Base-by-base conservation (phyloP, 177 flowering plant species). In the Tripterygium wilfordii region DNA sequence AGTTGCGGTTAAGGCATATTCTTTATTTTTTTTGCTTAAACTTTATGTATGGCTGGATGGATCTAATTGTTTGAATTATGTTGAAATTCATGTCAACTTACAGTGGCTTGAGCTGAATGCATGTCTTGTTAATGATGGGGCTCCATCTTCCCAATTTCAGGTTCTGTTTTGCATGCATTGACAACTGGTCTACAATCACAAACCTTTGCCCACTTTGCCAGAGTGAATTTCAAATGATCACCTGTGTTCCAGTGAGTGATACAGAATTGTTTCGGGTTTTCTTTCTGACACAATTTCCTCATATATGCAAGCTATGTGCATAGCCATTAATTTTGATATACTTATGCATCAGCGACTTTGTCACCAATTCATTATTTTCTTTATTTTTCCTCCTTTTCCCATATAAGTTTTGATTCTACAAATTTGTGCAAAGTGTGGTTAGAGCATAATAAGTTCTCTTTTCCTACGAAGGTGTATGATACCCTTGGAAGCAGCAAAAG, bases 81-180 rank as follows among this genome's bases (percentile, higher is more conserved):
- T n/a, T n/a, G n/a, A n/a, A n/a, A n/a, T n/a, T n/a, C n/a, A n/a
- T n/a, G n/a, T n/a, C n/a, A n/a, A n/a, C n/a, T n/a, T n/a, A n/a
- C n/a, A n/a, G n/a, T n/a, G n/a, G n/a, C n/a, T n/a, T n/a, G 4
- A 1, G 21, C 14, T 33, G 22, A 30, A 31, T 30, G 61, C 13
- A 3, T 21, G 4, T 25, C 8, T 33, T 16, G 13, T 20, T 4
- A 42, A 49, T 49, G 35, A n/a, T 14, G 19, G 20, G 39, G 4
- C 43, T 40, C 32, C 4, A 15, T 52, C 45, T 29, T 59, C 37
- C 56, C 18, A 25, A 42, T 61, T 57, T 59, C 86, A 94, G 99
- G 97, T 94, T 87, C 62, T 94, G 99, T 70, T 94, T 94, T 71
- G 67, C 60, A 24, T 89, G 99, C 79, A 87, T 89, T 72, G 99